Base-by-base conservation (phyloP, 2,329 filamentous ascomycete species). In the Aureobasidium sp. region DNA sequence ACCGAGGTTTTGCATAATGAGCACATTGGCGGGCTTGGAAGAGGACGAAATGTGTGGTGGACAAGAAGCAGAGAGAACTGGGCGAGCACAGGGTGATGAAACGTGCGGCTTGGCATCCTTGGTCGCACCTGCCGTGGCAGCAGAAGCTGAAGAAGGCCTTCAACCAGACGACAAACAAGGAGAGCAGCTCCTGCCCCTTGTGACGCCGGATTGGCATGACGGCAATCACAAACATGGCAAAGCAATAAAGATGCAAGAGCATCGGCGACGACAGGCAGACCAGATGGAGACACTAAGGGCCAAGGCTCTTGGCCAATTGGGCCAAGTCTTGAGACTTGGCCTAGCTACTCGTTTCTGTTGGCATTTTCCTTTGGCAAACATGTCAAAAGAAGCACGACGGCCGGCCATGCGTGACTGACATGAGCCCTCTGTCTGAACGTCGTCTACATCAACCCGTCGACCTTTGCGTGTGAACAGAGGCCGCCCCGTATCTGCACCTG, bases 341-440 rank as follows among this genome's bases (percentile, higher is more conserved):
- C 29, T 8, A 37, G 27, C 27, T 25, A 46, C 29, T 37, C 29
- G 40, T 46, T 46, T 35, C 40, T 57, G 40, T 45, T 57, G 27
- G 40, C 53, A 57, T 57, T 45, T 25, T 5, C 17, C 25, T 46
- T 9, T 45, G 53, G 53, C 53, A 57, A 42, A 27, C 53, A 57
- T 57, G 53, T 57, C 53, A 57, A 57, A 57, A 57, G 53, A 46
- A 57, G 40, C 53, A 35, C 53, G 29, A 46, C 29, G 53, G 53
- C 53, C 53, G 53, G 53, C 7, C 42, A 57, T 57, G 53, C 53
- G 53, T 25, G 38, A 33, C 53, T 57, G 53, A 46, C 40, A 57
- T 57, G 53, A 57, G 53, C 29, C 23, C 19, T 46, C 13, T 37
- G 17, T 46, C 40, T 46, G 53, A 45, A 35, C 29, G 38, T 21